These are phyloP conservation scores for Otatea glauca DNA, from an alignment of 176 grass and related monocot species.

Conservation along the genomic window DNA sequence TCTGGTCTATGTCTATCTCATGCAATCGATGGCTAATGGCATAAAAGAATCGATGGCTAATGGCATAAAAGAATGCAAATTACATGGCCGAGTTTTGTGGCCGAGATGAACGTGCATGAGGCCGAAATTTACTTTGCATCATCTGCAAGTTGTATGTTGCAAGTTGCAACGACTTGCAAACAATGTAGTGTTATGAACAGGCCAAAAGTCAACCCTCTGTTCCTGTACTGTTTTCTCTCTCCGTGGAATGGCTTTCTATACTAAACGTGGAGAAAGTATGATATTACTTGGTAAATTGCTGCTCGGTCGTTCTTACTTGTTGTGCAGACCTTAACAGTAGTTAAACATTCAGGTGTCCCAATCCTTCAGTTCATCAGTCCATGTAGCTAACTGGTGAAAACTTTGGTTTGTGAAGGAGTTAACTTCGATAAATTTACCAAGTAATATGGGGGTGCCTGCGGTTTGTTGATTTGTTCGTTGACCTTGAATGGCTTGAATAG, in stretches of 20 bases:
- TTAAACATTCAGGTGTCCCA: slow-evolving; percentile 5
- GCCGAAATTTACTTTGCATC: background rate
- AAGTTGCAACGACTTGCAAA: background rate
- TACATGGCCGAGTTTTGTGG: background rate
- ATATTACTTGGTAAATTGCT: background rate
- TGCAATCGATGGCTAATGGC: background rate
- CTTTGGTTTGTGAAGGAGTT: background rate
- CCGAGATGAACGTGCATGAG: background rate
- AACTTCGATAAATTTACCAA: slow-evolving; percentile 3
- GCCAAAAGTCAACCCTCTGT: slow-evolving; percentile 19
- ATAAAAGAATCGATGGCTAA: background rate
- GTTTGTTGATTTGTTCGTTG: background rate
- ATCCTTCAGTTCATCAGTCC: background rate
- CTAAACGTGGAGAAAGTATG: background rate
- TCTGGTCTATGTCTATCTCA: background rate
- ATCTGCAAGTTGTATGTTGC: background rate
- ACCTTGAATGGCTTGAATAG: background rate
- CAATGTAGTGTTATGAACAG: slow-evolving; percentile 3
- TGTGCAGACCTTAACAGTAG: background rate
- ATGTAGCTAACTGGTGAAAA: background rate
- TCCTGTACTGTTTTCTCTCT: background rate
- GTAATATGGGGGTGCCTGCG: background rate
- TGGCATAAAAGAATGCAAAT: background rate
- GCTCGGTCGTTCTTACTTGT: background rate
- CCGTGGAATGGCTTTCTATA: background rate